These are phyloP conservation scores for Colletotrichum abscissum DNA, from an alignment of 2,329 filamentous ascomycete species.

Conservation along the genomic window DNA sequence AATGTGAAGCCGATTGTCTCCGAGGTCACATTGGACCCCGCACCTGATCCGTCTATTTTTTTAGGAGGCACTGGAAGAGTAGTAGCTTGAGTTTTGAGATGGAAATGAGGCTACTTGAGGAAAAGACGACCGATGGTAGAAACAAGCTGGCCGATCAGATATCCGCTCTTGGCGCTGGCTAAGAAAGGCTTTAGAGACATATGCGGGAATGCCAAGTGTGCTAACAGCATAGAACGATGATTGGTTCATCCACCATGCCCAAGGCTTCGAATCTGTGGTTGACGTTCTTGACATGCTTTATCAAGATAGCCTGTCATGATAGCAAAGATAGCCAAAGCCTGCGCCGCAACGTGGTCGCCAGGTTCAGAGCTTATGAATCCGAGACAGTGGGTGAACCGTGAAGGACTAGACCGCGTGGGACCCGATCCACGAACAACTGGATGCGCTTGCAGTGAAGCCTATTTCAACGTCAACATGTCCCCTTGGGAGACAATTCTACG, in stretches of 20 bases:
- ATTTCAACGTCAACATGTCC: constrained; percentile 20
- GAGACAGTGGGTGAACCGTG: background rate
- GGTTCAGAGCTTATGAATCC: background rate
- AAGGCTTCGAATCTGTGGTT: background rate
- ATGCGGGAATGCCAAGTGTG: constrained; percentile 4
- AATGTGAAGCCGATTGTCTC: constrained; percentile 9
- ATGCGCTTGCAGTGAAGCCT: constrained; percentile 14
- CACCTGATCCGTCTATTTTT: constrained; percentile 6
- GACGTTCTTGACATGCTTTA: background rate
- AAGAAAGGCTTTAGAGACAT: background rate
- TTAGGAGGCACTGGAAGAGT: background rate
- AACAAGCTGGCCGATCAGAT: background rate
- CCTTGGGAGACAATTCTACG: background rate
- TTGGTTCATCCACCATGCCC: background rate
- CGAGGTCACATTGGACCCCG: constrained; percentile 29
- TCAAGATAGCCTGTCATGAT: constrained; percentile 18
- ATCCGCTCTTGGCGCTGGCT: background rate
- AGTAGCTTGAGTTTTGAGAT: background rate
- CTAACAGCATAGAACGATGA: background rate
- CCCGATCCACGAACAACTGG: background rate
- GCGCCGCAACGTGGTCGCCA: background rate
- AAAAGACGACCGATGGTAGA: background rate
- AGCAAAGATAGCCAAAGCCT: constrained; percentile 23
- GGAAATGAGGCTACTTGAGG: background rate
- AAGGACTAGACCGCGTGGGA: background rate